Conservation (phyloP, 2,329 filamentous ascomycete genomes). For the Pezicula neosporulosa region DNA sequence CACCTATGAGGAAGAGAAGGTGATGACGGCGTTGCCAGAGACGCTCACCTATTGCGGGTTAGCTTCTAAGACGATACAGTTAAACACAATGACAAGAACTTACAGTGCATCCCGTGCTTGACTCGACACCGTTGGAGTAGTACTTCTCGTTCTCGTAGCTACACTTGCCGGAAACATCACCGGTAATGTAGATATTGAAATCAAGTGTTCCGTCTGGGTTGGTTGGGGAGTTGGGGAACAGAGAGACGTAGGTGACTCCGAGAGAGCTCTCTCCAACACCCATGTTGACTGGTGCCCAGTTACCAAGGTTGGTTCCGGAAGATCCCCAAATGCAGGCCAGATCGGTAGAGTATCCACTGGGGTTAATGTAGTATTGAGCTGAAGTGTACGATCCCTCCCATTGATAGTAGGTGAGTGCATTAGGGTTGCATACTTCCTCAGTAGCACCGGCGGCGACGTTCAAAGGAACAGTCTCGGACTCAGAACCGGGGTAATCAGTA, state of each 20-base stretch:
- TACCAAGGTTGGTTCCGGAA: slow-evolving; percentile 58
- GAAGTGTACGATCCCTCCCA: slow-evolving; percentile 75
- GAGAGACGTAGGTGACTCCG: slow-evolving; percentile 72
- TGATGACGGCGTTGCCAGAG: slow-evolving; percentile 11
- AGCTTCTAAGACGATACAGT: slow-evolving; percentile 3
- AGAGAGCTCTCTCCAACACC: slow-evolving; percentile 68
- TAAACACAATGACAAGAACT: slow-evolving; percentile 14
- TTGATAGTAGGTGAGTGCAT: slow-evolving; percentile 68
- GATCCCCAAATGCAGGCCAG: slow-evolving; percentile 77
- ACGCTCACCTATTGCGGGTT: slow-evolving; percentile 19
- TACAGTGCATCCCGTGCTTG: slow-evolving; percentile 30
- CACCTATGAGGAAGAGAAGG: slow-evolving; percentile 22
- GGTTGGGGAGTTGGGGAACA: slow-evolving; percentile 82
- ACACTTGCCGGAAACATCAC: slow-evolving; percentile 38
- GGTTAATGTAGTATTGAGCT: slow-evolving; percentile 97
- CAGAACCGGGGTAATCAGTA: slow-evolving; percentile 93
- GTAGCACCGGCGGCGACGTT: slow-evolving; percentile 55
- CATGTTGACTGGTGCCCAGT: slow-evolving; percentile 85
- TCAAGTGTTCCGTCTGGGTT: slow-evolving; percentile 61
- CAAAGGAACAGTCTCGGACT: slow-evolving; percentile 81
- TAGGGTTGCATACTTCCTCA: slow-evolving; percentile 70
- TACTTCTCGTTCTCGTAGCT: slow-evolving; percentile 23
- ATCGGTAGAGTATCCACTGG: slow-evolving; percentile 60
- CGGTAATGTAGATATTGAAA: slow-evolving; percentile 75
- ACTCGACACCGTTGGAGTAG: slow-evolving; percentile 24